Evolutionary conservation across 805 yeast genomes (phyloP).

Genomic region (Pichia cephalocereana): DNA sequence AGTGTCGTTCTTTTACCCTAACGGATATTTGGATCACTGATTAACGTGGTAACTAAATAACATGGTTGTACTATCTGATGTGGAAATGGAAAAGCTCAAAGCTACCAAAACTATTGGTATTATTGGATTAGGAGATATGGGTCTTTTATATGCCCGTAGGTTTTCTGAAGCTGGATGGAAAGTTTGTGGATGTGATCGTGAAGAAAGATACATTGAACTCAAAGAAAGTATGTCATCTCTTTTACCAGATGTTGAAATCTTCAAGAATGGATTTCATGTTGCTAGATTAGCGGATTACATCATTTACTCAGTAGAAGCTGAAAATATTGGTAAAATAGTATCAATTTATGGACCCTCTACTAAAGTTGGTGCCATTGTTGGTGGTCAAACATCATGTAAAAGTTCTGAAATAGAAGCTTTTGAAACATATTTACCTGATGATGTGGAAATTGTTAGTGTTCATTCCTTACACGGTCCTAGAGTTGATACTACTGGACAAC

Average conservation of each 20-base stretch:
- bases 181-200: constrained; percentile 83
- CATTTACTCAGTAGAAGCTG: constrained; percentile 92
- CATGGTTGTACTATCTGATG: constrained; percentile 13
- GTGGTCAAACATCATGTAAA: constrained; percentile 98
- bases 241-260: constrained; percentile 37
- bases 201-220: constrained; percentile 45
- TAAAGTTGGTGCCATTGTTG: constrained; percentile 81
- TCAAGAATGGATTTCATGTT: constrained; percentile 76
- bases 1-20: too few species aligned
- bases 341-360: constrained; percentile 76
- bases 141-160: constrained; percentile 70
- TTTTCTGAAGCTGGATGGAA: constrained; percentile 81
- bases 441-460: constrained; percentile 74
- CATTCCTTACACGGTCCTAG: constrained; percentile 95
- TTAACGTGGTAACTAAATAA: too few species aligned
- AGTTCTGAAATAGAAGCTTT: constrained; percentile 83
- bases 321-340: constrained; percentile 65
- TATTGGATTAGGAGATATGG: constrained; percentile 98
- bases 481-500: constrained; percentile 85
- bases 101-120: constrained; percentile 62
- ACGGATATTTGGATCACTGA: too few species aligned
- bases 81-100: constrained; percentile 13
- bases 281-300: constrained; percentile 75
- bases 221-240: constrained; percentile 16
- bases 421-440: constrained; percentile 64